Evolutionary conservation across 1,284 basidiomycete genomes (phyloP).

Genomic region (Malassezia obtusa): DNA sequence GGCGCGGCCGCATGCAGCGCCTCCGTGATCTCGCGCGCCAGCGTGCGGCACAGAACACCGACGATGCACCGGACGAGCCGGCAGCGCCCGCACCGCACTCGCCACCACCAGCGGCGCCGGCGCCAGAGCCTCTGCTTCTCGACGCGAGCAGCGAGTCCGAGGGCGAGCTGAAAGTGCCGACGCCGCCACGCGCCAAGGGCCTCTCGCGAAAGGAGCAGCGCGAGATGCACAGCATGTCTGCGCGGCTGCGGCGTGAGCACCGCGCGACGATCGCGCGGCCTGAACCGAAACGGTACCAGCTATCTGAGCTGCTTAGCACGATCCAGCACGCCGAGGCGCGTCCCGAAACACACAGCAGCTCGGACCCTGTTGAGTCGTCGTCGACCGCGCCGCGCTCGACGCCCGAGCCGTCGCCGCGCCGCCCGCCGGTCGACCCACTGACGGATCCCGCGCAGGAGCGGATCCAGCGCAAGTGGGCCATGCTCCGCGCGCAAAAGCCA

Average conservation of each 20-base stretch:
- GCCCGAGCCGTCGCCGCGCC: not conserved
- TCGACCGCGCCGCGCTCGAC: slow-evolving; percentile 1
- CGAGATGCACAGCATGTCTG: slow-evolving; percentile 34
- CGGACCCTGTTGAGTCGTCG: slow-evolving; percentile 15
- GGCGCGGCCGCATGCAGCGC: slow-evolving; percentile 7
- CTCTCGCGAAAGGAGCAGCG: slow-evolving; percentile 35
- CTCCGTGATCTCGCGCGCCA: slow-evolving; percentile 9
- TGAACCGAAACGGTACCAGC: slow-evolving; percentile 27
- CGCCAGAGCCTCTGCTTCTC: not conserved
- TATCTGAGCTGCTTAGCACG: slow-evolving; percentile 29
- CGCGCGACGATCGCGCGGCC: slow-evolving; percentile 16
- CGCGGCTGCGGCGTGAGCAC: slow-evolving; percentile 31
- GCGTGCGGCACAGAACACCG: not conserved
- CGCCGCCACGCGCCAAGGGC: slow-evolving; percentile 3
- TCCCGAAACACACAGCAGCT: not conserved
- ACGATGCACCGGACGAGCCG: not conserved
- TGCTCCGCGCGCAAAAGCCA: slow-evolving; percentile 9
- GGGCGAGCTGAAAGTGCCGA: not conserved
- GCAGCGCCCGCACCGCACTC: not conserved
- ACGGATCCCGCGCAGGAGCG: not conserved
- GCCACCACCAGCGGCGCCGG: not conserved
- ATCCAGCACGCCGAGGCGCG: slow-evolving; percentile 16
- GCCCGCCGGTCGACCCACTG: not conserved
- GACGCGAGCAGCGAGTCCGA: not conserved
- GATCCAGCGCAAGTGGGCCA: slow-evolving; percentile 9